phyloP scores from a whole-genome alignment of 352 stramenopile species.

The Blastocystis sp. region DNA sequence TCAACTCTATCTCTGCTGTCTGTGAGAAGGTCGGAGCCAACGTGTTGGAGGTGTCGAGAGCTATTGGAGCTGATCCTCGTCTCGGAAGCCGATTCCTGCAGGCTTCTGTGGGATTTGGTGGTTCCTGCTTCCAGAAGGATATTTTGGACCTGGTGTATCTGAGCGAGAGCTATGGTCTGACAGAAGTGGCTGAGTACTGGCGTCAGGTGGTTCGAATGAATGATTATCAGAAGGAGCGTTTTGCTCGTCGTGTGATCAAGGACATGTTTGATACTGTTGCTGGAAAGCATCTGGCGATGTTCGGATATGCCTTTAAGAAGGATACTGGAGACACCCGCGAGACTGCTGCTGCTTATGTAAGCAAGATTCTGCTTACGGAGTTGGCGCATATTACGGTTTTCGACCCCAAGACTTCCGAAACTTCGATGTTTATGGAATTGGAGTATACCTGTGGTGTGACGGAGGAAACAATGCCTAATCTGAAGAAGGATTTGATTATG shows the following conservation, averaged over 20 bases:
- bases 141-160: slow-evolving; percentile 99
- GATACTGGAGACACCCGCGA: slow-evolving; percentile 97
- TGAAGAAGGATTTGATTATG: slow-evolving; percentile 77
- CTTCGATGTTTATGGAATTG: slow-evolving; percentile 85
- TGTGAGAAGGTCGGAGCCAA: slow-evolving; percentile 95
- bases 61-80: slow-evolving; percentile 90
- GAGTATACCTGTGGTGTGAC: slow-evolving; percentile 80
- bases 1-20: slow-evolving; percentile 98
- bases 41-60: slow-evolving; percentile 90
- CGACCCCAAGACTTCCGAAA: slow-evolving; percentile 85
- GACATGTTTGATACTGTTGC: slow-evolving; percentile 99
- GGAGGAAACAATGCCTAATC: slow-evolving; percentile 76
- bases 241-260: slow-evolving; percentile 90
- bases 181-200: slow-evolving; percentile 97
- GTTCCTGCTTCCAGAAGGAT: slow-evolving; percentile 98
- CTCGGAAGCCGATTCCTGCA: slow-evolving; percentile 95
- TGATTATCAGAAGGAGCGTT: slow-evolving; percentile 98
- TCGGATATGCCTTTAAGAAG: slow-evolving; percentile 99
- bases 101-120: slow-evolving; percentile 93
- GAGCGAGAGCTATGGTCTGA: slow-evolving; percentile 89
- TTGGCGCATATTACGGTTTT: slow-evolving; percentile 88
- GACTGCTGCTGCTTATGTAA: slow-evolving; percentile 90
- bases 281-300: slow-evolving; percentile 97
- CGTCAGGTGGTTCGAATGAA: slow-evolving; percentile 97
- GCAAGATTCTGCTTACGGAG: slow-evolving; percentile 89